Base-by-base conservation (phyloP, 306 rosid genomes). In the Vigna unguiculata region DNA sequence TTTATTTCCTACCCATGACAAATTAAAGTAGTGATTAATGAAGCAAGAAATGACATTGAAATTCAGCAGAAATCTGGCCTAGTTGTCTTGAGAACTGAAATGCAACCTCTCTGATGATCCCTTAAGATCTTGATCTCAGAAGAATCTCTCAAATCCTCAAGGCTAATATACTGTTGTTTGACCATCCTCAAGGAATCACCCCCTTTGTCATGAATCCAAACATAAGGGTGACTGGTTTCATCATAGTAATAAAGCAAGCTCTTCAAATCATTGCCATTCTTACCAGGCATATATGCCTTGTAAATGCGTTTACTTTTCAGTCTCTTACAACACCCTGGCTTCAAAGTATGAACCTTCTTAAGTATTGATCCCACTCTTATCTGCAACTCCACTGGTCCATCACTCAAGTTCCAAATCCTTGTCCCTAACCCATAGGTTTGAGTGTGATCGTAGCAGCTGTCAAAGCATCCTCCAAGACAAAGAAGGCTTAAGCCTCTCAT, bases 361-460 rank as follows among this genome's bases (percentile, higher is more conserved):
- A 92, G 59, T 58, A 89, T 92, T 55, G 99, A 92, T 6, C 99
- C 97, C 9, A 95, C 99, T 83, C 99, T 88, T 69, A 95, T 92
- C 47, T 95, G 99, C 38, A 95, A 75, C 81, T 95, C 99, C 76
- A 95, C 88, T 38, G 93, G 88, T 79, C 88, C 72, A 81, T 92
- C 99, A 75, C 93, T 88, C 6, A 86, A 84, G 81, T 95, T 95
- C 96, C 97, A 95, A 25, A 95, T 87, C 83, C 96, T 87, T 1
- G 99, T 95, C 34, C 97, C 99, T 7, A 85, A 57, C 21, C 96
- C 93, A n/a, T 91, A 86, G 48, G 77, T 82, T 58, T 79, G 91
- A 16, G 86, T 78, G 49, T 85, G 99, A 74, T 92, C 99, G 17
- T 89, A 73, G 80, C 97, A 92, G 13, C 93, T 81, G 52, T 89